Base-by-base conservation (phyloP, 768 basidiomycete genomes). In the Phanerodontia chrysosporium region DNA sequence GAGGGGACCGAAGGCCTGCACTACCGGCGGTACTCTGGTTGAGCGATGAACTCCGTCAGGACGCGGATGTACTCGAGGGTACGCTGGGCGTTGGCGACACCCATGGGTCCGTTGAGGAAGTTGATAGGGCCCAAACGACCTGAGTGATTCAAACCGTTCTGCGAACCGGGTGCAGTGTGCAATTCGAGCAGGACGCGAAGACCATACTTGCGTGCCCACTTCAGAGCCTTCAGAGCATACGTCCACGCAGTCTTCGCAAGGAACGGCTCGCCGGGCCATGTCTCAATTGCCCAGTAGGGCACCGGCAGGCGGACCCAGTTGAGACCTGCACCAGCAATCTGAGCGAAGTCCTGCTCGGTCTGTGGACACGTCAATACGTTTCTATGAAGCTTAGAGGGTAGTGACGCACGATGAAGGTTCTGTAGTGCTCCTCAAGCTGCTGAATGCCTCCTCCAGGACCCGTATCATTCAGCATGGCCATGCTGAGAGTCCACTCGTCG, bases 181-280 rank as follows among this genome's bases (percentile, higher is more conserved):
- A 94, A 72, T 73, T 96, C 95, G 25, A 96, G 75, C 66, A 82
- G 84, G 53, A 96, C 82, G 28, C 94, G 82, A 27, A 97, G 67
- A 1, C 94, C 94, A 69, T 97, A 97, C 73, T 98, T 96, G 51
- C 94, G 80, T 9, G 86, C 87, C 95, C 95, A 98, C 8, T 77
- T 79, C 49, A 96, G 75, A 35, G 88, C 80, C 48, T 84, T 85
- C 25, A 93, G 75, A 72, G 91, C 85, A 73, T 95, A 93, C 80
- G 81, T 86, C 94, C 94, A 95, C 16, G 85, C 83, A 14, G 86
- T 86, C 62, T 81, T 78, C 8, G 80, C 80, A 9, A 95, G 75
- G 74, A 87, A 95, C 2, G 94, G 92, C 69, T 95, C 94, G 16
- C 81, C 84, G 12, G 78, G 73, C 78, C 85, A 85, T 21, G 81